Conservation (phyloP, 2,329 filamentous ascomycete species). For the Monosporascus sp. region DNA sequence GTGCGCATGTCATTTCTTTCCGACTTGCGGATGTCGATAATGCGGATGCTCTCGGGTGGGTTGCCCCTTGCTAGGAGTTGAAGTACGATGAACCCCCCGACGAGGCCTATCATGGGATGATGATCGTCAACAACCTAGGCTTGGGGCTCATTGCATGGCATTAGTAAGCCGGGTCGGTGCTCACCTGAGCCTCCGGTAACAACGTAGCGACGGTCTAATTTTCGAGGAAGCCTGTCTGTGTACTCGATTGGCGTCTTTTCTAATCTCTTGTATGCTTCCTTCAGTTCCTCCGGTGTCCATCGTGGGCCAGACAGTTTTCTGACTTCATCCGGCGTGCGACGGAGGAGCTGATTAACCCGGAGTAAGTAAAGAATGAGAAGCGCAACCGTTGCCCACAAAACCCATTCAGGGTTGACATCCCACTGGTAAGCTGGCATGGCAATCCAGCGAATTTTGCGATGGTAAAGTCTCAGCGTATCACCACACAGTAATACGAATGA, state of each 20-base stretch:
- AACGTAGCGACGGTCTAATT: conserved; percentile 36
- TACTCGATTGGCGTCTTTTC: conserved; percentile 33
- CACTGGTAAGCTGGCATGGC: not conserved
- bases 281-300: conserved; percentile 33
- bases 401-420: not conserved
- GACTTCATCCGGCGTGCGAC: conserved; percentile 29
- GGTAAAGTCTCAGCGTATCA: too few species aligned
- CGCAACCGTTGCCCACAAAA: not conserved
- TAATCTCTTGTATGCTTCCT: conserved; percentile 28
- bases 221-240: conserved; percentile 31
- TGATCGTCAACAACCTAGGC: not conserved
- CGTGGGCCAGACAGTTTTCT: conserved; percentile 24
- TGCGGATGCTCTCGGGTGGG: conserved; percentile 43
- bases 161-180: conserved; percentile 8
- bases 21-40: conserved; percentile 44
- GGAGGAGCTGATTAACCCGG: conserved; percentile 32
- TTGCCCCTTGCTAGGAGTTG: conserved; percentile 49
- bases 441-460: too few species aligned
- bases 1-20: conserved; percentile 35
- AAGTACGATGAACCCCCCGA: conserved; percentile 48
- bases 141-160: not conserved
- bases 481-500: too few species aligned
- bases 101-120: conserved; percentile 36
- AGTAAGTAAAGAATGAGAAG: conserved; percentile 28
- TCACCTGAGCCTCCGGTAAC: conserved; percentile 42